Conservation (phyloP, 371 early-diverging fungal genomes). For the Mortierella sp. region DNA sequence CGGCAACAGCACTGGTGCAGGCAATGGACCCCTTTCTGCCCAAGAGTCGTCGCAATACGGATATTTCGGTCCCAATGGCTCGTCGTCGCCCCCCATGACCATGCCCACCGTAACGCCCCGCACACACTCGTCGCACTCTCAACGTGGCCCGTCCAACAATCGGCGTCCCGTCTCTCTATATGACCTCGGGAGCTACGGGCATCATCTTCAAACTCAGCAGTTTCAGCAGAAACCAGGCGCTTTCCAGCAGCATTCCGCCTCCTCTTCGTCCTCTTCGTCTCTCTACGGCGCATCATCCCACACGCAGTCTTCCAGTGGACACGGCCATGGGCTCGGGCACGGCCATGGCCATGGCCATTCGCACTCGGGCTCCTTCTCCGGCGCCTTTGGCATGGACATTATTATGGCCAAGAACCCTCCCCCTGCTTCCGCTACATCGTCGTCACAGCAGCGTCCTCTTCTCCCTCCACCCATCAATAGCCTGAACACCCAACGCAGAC, state of each 20-base stretch:
- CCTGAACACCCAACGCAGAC: slow-evolving; percentile 20
- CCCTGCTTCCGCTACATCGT: slow-evolving; percentile 10
- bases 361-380: slow-evolving; percentile 27
- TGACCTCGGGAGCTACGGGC: slow-evolving; percentile 44
- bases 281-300: slow-evolving; percentile 23
- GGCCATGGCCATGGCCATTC: slow-evolving; percentile 20
- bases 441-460: slow-evolving; percentile 28
- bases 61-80: slow-evolving; percentile 49
- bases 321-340: slow-evolving; percentile 11
- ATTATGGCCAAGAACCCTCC: slow-evolving; percentile 33
- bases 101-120: slow-evolving; percentile 51
- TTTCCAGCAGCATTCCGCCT: slow-evolving; percentile 31
- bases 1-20: not conserved
- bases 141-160: slow-evolving; percentile 23
- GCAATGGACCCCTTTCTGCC: not conserved
- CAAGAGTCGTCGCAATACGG: slow-evolving; percentile 26
- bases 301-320: slow-evolving; percentile 11
- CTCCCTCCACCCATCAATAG: slow-evolving; percentile 52
- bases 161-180: slow-evolving; percentile 50
- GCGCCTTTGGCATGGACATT: slow-evolving; percentile 51
- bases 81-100: slow-evolving; percentile 44
- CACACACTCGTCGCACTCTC: slow-evolving; percentile 33
- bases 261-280: slow-evolving; percentile 23
- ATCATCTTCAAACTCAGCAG: slow-evolving; percentile 43
- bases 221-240: slow-evolving; percentile 42